Evolutionary conservation across 106 monocot genomes (phyloP), one percentile per base, ranked within the genome.

Genomic region (Acorus calamus): DNA sequence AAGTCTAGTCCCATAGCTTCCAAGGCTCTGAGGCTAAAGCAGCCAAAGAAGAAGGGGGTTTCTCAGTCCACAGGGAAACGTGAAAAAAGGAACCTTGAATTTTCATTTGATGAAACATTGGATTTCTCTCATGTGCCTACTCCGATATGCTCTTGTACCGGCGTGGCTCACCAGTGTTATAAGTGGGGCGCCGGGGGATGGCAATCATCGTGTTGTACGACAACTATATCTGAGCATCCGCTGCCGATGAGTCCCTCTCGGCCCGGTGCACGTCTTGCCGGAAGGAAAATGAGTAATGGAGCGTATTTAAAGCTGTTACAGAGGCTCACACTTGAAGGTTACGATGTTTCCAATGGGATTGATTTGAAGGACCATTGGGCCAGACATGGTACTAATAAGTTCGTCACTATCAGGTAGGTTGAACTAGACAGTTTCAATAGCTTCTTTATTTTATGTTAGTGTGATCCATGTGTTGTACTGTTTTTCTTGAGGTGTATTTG

Each of bases 161-260:
- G 84, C 2, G 63, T 85, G 58, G 48, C 82, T 46, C 78, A 71
- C 11, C 89, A 85, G 52, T 82, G 84, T 56, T 85, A 89, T 58
- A 79, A 79, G 56, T 89, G 89, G 89, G 89, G 89, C 47, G 69
- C 80, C 46, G 88, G 84, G 5, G 88, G 88, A 12, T 89, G 88
- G 88, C 88, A 89, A 47, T 89, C 88, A 6, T 81, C 88, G 0
- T 89, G 88, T 68, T 89, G 88, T 52, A 89, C 88, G 12, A 84
- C 67, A 51, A 76, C 48, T 11, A 74, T 89, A 56, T 89, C 88
- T 0, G 84, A 84, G 62, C 79, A 89, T 60, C 88, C 88, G 28
- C 88, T 89, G 44, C 88, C 88, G 9, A 76, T 89, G 84, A 89
- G 88, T 46, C 47, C 70, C 13, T 64, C 70, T 3, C 75, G 88